Conservation (phyloP, 1,139 yeast species). For the Geotrichum europaeum region DNA sequence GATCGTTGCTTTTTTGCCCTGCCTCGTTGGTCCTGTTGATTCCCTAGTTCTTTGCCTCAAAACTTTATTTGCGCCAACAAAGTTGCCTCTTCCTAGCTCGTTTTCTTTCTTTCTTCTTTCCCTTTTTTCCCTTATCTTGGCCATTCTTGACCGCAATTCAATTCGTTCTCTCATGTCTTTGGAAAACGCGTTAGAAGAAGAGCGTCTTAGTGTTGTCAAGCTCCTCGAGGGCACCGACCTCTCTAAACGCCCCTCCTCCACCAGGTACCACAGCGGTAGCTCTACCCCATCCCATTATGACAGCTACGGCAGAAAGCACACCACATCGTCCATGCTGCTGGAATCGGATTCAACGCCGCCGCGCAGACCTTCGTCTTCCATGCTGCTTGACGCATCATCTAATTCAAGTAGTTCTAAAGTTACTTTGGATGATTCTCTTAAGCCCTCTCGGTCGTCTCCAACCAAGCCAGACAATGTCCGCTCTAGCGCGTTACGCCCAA, state of each 20-base stretch:
- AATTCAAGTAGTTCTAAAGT: background rate
- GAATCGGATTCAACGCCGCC: constrained; percentile 2
- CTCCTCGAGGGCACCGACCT: constrained; percentile 28
- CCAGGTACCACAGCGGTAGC: constrained; percentile 4
- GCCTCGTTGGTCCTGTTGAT: background rate
- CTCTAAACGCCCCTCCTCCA: background rate
- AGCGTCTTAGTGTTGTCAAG: constrained; percentile 38
- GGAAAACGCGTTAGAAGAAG: constrained; percentile 44
- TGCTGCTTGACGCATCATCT: constrained; percentile 1
- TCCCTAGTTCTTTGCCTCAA: background rate
- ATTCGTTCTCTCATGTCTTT: constrained; percentile 37
- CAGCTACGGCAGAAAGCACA: constrained; percentile 4
- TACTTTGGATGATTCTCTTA: background rate
- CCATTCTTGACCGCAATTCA: background rate
- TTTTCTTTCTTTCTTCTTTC: background rate
- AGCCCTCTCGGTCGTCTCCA: constrained; percentile 10
- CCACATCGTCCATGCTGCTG: constrained; percentile 8
- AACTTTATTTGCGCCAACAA: background rate
- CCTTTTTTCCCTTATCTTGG: background rate
- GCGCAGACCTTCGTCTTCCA: background rate
- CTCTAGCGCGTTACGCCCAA: constrained; percentile 6
- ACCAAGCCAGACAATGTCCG: constrained; percentile 1
- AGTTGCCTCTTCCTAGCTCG: background rate
- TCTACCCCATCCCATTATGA: constrained; percentile 6
- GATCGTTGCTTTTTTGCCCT: background rate